Conservation (phyloP, 1,284 basidiomycete species). For the Ganoderma boninense region DNA sequence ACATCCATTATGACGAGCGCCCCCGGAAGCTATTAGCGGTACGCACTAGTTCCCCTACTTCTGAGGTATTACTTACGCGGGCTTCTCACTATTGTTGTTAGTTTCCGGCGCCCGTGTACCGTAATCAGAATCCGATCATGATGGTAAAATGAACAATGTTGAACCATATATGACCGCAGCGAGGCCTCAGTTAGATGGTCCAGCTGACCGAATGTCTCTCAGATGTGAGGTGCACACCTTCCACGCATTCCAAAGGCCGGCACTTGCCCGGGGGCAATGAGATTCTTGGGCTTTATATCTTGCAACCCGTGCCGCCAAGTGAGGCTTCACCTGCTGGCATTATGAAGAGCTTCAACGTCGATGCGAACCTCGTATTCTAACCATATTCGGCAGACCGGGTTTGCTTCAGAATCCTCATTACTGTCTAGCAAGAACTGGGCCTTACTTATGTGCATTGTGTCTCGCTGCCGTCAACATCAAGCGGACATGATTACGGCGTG, state of each 20-base stretch:
- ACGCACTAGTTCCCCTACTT: not conserved
- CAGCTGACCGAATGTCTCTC: not conserved
- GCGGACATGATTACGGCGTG: not conserved
- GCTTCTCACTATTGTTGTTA: not conserved
- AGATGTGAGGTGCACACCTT: not conserved
- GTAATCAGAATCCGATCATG: not conserved
- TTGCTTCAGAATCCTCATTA: not conserved
- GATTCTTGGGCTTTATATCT: not conserved
- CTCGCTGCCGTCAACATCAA: not conserved
- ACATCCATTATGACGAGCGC: not conserved
- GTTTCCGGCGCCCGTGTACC: not conserved
- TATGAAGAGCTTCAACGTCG: not conserved
- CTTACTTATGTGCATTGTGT: not conserved
- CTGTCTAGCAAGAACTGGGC: not conserved
- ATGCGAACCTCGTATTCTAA: not conserved
- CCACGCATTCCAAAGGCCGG: not conserved
- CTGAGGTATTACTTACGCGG: no score
- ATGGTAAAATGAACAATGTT: not conserved
- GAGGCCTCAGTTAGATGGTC: not conserved
- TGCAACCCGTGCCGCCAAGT: not conserved
- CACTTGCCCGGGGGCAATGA: not conserved
- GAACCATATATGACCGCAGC: not conserved
- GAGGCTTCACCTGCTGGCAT: not conserved
- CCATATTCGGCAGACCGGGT: not conserved
- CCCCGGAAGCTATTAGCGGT: not conserved